A percentile compares a stretch with the other conserved stretches of the same genome.
phyloP scores from a whole-genome alignment of 495 filamentous ascomycete species.

The Aspergillus saccharolyticus region DNA sequence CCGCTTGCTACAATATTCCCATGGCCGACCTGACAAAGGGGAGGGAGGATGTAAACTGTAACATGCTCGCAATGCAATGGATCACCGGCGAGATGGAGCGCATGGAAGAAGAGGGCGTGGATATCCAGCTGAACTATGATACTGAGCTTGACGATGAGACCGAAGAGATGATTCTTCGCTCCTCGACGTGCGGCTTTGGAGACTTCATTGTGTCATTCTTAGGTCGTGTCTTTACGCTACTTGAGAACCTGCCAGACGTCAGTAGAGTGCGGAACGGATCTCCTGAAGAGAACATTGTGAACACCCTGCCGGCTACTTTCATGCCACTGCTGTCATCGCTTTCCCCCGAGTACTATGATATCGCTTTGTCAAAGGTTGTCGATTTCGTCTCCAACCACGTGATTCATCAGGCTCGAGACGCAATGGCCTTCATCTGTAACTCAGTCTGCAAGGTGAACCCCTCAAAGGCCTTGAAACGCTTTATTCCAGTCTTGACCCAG shows the following conservation, averaged over 20 bases:
- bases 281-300: slow-evolving; percentile 95
- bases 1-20: slow-evolving; percentile 90
- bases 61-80: slow-evolving; percentile 85
- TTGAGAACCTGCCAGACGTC: slow-evolving; percentile 93
- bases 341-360: slow-evolving; percentile 90
- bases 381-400: slow-evolving; percentile 94
- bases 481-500: slow-evolving; percentile 82
- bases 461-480: slow-evolving; percentile 80
- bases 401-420: slow-evolving; percentile 93
- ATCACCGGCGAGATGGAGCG: slow-evolving; percentile 87
- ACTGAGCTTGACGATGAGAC: slow-evolving; percentile 76
- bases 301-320: slow-evolving; percentile 87
- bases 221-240: slow-evolving; percentile 87
- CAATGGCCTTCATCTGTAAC: slow-evolving; percentile 98
- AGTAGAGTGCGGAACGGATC: slow-evolving; percentile 80
- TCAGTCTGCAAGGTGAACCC: slow-evolving; percentile 91
- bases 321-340: slow-evolving; percentile 85
- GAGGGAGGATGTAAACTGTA: slow-evolving; percentile 61
- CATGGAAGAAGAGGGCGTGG: slow-evolving; percentile 82
- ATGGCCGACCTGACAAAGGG: slow-evolving; percentile 76
- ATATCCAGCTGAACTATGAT: slow-evolving; percentile 79
- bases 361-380: slow-evolving; percentile 84
- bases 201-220: slow-evolving; percentile 88
- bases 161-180: slow-evolving; percentile 87
- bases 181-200: slow-evolving; percentile 87